Percentiles rank a stretch among this genome's conserved stretches.
Evolutionary conservation across 805 yeast species (phyloP).

Genomic region (Wickerhamiella vanderwaltii): DNA sequence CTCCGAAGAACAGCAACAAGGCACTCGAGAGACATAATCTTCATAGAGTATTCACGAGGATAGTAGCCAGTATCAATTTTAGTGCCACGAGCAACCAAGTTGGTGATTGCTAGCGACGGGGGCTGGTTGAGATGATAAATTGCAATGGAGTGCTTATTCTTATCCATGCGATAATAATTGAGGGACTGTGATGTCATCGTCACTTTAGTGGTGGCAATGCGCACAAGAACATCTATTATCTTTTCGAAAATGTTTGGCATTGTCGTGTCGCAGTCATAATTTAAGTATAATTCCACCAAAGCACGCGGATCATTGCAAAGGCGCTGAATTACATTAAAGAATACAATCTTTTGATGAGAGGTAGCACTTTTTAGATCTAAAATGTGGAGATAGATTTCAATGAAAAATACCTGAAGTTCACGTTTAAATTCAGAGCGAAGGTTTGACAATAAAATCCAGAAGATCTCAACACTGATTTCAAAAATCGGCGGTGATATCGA

Average conservation of each 20-base stretch:
- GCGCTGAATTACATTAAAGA: constrained; percentile 67
- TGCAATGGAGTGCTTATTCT: constrained; percentile 44
- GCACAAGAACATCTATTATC: constrained; percentile 62
- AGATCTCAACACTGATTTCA: constrained; percentile 82
- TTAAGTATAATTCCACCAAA: constrained; percentile 80
- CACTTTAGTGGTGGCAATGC: constrained; percentile 57
- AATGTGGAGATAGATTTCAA: constrained; percentile 88
- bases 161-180: constrained; percentile 38
- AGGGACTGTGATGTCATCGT: constrained; percentile 62
- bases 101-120: constrained; percentile 63
- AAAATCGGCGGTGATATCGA: constrained; percentile 83
- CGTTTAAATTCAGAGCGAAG: constrained; percentile 78
- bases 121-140: constrained; percentile 63
- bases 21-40: constrained; percentile 67
- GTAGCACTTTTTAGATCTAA: constrained; percentile 86
- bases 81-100: constrained; percentile 34
- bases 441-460: constrained; percentile 77
- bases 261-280: constrained; percentile 82
- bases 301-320: constrained; percentile 82
- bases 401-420: constrained; percentile 87
- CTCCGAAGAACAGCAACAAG: constrained; percentile 75
- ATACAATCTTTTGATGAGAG: constrained; percentile 81
- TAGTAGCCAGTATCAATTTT: constrained; percentile 19
- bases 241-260: constrained; percentile 73
- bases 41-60: constrained; percentile 74